These are phyloP conservation scores for Castanea crenata DNA, from an alignment of 306 rosid genomes.

Conservation along the genomic window DNA sequence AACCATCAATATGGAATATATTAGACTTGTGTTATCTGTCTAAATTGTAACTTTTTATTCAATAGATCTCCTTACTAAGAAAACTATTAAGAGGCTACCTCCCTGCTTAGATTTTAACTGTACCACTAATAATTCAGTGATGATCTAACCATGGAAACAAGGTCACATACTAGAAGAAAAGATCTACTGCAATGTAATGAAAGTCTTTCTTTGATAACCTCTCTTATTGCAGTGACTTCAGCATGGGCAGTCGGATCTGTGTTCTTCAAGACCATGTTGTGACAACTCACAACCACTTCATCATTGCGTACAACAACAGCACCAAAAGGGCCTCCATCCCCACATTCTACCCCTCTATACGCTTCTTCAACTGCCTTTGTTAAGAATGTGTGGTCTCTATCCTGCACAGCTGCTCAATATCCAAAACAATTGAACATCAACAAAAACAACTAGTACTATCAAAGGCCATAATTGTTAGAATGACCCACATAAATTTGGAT, in stretches of 20 bases:
- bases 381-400: conserved; percentile 79
- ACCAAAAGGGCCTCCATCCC: conserved; percentile 94
- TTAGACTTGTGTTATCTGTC: not conserved
- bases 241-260: conserved; percentile 98
- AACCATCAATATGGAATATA: not conserved
- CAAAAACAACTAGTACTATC: too few species aligned
- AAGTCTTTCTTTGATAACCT: conserved; percentile 48
- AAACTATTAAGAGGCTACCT: conserved; percentile 5
- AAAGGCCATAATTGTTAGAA: too few species aligned
- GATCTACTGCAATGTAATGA: not conserved
- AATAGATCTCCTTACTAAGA: not conserved
- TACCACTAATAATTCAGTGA: not conserved
- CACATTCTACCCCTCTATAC: conserved; percentile 79
- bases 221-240: conserved; percentile 93
- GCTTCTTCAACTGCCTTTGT: conserved; percentile 90
- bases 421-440: too few species aligned
- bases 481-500: too few species aligned
- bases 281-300: conserved; percentile 82
- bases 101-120: conserved; percentile 15
- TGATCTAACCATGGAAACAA: conserved; percentile 4
- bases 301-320: conserved; percentile 74
- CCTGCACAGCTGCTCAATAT: conserved; percentile 58
- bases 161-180: not conserved
- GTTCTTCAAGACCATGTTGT: conserved; percentile 78
- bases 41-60: conserved; percentile 15